A percentile compares a stretch with the other conserved stretches of the same genome.
Conservation (phyloP, 129 eudicot genomes). For the Helichrysum umbraculigerum region DNA sequence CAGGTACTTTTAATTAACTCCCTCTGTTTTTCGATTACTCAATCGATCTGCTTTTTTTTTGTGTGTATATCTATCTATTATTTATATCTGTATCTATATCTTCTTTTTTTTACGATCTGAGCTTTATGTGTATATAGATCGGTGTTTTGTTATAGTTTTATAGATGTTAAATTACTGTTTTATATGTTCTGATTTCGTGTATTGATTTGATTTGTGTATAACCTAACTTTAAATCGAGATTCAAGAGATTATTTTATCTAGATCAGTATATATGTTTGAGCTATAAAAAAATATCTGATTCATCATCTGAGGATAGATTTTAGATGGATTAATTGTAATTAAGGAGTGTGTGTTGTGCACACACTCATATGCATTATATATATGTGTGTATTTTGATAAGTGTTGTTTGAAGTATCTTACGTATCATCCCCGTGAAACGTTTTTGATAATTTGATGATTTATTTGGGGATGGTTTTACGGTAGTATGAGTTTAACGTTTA, state of each 20-base stretch:
- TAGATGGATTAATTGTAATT: not conserved
- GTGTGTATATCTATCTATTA: no score
- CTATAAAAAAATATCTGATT: not conserved
- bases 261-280: conserved; percentile 18
- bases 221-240: not conserved
- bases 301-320: conserved; percentile 17
- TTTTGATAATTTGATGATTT: not conserved
- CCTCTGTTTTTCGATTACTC: not conserved
- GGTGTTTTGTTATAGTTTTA: not conserved
- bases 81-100: no score
- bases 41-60: not conserved
- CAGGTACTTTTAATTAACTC: not conserved
- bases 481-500: not conserved
- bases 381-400: not conserved
- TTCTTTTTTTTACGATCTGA: not conserved
- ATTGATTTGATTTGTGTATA: not conserved
- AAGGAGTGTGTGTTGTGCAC: not conserved
- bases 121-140: not conserved
- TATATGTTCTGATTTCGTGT: not conserved
- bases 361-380: not conserved
- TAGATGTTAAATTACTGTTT: not conserved
- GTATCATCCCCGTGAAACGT: not conserved
- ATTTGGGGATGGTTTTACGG: not conserved
- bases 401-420: not conserved
- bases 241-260: not conserved